A percentile compares a stretch with the other conserved stretches of the same genome.
phyloP scores from a whole-genome alignment of 805 yeast genomes.

The Saturnispora ahearnii region DNA sequence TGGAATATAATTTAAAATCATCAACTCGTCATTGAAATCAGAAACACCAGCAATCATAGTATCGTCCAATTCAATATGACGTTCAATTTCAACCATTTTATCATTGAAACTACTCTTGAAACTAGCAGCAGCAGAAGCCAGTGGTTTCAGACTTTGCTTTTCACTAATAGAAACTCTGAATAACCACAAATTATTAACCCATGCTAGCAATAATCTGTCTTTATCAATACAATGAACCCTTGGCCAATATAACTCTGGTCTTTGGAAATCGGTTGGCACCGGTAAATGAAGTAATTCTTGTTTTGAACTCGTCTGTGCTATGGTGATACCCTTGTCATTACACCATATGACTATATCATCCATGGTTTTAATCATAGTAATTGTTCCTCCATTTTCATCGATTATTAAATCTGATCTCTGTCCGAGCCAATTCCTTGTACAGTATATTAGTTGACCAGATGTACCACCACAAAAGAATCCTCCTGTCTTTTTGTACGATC shows the following conservation, averaged over 20 bases:
- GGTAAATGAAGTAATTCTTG: conserved; percentile 42
- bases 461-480: conserved; percentile 84
- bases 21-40: conserved; percentile 57
- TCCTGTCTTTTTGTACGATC: conserved; percentile 50
- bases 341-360: conserved; percentile 73
- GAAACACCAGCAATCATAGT: conserved; percentile 68
- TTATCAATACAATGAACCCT: conserved; percentile 56
- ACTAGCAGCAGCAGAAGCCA: conserved; percentile 47
- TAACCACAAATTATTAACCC: conserved; percentile 78
- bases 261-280: conserved; percentile 45
- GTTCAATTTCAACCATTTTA: conserved; percentile 36
- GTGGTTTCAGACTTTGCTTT: conserved; percentile 12
- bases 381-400: conserved; percentile 56
- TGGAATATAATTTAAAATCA: conserved; percentile 47
- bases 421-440: conserved; percentile 83
- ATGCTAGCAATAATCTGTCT: conserved; percentile 64
- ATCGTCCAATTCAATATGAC: conserved; percentile 39
- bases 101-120: conserved; percentile 35
- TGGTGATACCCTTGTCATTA: conserved; percentile 69
- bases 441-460: conserved; percentile 69
- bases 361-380: conserved; percentile 55
- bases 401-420: conserved; percentile 60
- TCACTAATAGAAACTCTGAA: conserved; percentile 15
- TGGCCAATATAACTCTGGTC: conserved; percentile 83
- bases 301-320: conserved; percentile 50